Base-by-base conservation (phyloP, 1,139 yeast genomes). In the Candida anutae region DNA sequence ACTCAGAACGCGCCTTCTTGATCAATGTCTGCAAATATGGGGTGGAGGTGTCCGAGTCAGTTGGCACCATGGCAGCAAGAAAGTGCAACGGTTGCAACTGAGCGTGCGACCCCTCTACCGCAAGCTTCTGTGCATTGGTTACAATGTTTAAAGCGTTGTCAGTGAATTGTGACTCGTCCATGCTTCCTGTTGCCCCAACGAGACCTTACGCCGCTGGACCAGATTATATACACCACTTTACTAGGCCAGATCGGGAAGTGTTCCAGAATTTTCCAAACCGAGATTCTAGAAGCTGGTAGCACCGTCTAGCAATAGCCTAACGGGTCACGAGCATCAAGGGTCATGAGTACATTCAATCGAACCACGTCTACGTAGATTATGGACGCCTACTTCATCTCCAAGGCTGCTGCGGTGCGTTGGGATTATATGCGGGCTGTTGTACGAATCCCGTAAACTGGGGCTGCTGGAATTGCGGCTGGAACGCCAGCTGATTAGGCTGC, bases 121-220 rank as follows among this genome's bases (percentile, higher is more conserved):
- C 95, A 37, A 90, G 58, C 49, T 80, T 74, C 35, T 78, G 74
- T 30, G 97, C 94, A 48, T 73, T 69, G 44, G 81, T 79, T 28
- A 93, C 69, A 38, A 88, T 74, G 36, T 72, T 77, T 46, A 84
- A 74, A 28, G 96, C 97, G 57, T 93, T 83, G 53, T 93, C 97
- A 36, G 99, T 90, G 45, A 85, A 81, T 63, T 79, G 83, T 32
- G 87, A 64, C 53, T 80, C 79, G 50, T 77, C 72, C 72, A 66
- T 65, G 30, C 25, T 43, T 17, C 10, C 10, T 17, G 8, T 17
- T n/a, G n/a, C n/a, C n/a, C n/a, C n/a, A n/a, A n/a, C n/a, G n/a
- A n/a, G n/a, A n/a, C n/a, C n/a, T n/a, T n/a, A n/a, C n/a, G n/a
- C n/a, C n/a, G n/a, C n/a, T n/a, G n/a, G n/a, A n/a, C n/a, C n/a